phyloP scores from a whole-genome alignment of 371 early-diverging fungal genomes.

The Batrachochytrium dendrobatidis region DNA sequence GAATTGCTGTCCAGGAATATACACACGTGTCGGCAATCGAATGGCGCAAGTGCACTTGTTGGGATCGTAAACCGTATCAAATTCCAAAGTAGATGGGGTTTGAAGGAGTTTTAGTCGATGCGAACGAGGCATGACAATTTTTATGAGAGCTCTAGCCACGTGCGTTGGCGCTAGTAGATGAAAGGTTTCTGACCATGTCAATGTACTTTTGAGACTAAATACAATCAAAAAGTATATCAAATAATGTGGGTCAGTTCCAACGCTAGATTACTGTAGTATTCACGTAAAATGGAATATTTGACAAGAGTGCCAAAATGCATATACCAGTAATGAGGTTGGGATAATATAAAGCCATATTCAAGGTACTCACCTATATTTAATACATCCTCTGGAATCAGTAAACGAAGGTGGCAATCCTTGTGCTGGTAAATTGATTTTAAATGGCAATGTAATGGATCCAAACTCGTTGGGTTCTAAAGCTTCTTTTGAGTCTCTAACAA shows the following conservation, averaged over 20 bases:
- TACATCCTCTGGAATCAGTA: not conserved
- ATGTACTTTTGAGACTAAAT: not conserved
- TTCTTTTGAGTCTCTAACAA: not conserved
- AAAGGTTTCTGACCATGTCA: not conserved
- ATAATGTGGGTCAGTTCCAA: too few species aligned
- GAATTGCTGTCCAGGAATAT: not conserved
- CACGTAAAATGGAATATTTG: too few species aligned
- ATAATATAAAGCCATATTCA: too few species aligned
- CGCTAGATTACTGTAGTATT: too few species aligned
- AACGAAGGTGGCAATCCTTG: not conserved
- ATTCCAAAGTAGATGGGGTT: not conserved
- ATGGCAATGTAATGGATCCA: not conserved
- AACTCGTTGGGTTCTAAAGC: too few species aligned
- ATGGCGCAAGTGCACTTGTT: not conserved
- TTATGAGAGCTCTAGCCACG: not conserved
- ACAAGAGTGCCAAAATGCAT: too few species aligned
- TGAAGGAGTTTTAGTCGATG: not conserved
- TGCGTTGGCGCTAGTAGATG: not conserved
- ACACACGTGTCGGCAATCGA: not conserved
- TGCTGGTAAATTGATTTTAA: not conserved
- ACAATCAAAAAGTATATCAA: too few species aligned
- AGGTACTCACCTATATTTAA: conserved; percentile 1
- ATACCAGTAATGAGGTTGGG: too few species aligned
- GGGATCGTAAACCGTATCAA: not conserved
- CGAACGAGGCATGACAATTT: not conserved